Conservation (phyloP, 1,284 basidiomycete species). For the Apiotrichum mycotoxinovorans region DNA sequence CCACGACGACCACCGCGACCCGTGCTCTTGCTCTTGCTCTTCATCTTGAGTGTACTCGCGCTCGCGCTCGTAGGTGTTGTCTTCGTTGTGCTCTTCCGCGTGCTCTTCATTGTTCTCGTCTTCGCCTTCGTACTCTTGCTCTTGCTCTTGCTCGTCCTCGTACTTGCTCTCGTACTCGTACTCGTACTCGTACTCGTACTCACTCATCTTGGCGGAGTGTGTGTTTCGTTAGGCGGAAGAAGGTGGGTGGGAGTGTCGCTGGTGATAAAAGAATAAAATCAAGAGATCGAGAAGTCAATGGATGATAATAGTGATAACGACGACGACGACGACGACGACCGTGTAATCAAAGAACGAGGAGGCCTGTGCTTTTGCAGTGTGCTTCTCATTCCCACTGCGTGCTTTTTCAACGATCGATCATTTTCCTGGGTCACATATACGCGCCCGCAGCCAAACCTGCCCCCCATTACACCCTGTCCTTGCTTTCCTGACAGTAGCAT, state of each 20-base stretch:
- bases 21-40: not conserved
- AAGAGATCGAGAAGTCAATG: not conserved
- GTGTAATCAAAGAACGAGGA: too few relatives aligned
- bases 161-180: not conserved
- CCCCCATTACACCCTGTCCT: too few relatives aligned
- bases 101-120: not conserved
- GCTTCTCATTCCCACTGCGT: too few relatives aligned
- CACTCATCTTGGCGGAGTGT: conserved; percentile 1
- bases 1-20: not conserved
- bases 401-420: too few relatives aligned
- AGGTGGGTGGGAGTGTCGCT: not conserved
- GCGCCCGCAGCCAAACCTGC: too few relatives aligned
- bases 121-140: not conserved
- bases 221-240: not conserved
- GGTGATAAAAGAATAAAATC: not conserved
- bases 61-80: not conserved
- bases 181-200: conserved; percentile 2
- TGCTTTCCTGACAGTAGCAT: too few relatives aligned
- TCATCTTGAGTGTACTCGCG: not conserved
- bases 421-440: too few relatives aligned
- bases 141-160: not conserved
- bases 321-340: too few relatives aligned
- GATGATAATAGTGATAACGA: too few relatives aligned
- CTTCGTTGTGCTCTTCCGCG: not conserved
- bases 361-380: too few relatives aligned